A percentile compares a stretch with the other conserved stretches of the same genome.
phyloP scores from a whole-genome alignment of 1,284 basidiomycete species.

The Tilletia indica region DNA sequence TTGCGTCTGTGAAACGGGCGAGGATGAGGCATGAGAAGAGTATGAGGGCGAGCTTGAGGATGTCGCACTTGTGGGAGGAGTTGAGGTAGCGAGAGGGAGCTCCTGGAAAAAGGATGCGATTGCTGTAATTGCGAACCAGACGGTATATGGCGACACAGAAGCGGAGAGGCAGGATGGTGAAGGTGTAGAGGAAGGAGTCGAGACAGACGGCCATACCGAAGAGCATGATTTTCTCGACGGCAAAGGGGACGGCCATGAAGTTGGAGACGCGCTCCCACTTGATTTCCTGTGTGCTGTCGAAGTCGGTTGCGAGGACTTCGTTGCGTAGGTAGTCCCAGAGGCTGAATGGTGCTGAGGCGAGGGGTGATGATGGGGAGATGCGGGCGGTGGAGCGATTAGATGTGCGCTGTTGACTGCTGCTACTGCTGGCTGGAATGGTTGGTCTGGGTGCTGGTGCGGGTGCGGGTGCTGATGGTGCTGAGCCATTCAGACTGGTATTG shows the following conservation, averaged over 20 bases:
- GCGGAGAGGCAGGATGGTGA: conserved; percentile 94
- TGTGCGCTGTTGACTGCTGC: neutral
- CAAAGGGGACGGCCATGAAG: conserved; percentile 87
- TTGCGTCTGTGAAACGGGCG: conserved; percentile 82
- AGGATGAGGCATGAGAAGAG: conserved; percentile 73
- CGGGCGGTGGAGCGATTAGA: too few relatives aligned
- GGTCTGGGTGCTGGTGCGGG: neutral
- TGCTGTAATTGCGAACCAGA: conserved; percentile 33
- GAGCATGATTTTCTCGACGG: conserved; percentile 85
- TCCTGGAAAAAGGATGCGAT: conserved; percentile 27
- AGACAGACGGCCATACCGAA: conserved; percentile 93
- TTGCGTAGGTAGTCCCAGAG: conserved; percentile 88
- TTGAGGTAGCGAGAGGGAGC: conserved; percentile 30
- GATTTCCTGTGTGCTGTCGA: conserved; percentile 85
- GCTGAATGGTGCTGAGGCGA: conserved; percentile 57
- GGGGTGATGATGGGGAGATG: too few relatives aligned
- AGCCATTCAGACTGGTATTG: too few relatives aligned
- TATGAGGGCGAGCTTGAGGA: conserved; percentile 77
- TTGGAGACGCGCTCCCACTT: conserved; percentile 98
- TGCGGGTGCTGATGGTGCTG: too few relatives aligned
- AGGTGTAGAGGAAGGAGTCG: conserved; percentile 95
- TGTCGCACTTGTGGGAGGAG: conserved; percentile 80
- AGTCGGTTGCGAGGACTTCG: conserved; percentile 76
- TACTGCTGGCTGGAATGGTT: conserved; percentile 11
- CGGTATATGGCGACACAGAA: conserved; percentile 50